Evolutionary conservation across 352 stramenopile genomes (phyloP).

Genomic region (Phytopythium helicoides): DNA sequence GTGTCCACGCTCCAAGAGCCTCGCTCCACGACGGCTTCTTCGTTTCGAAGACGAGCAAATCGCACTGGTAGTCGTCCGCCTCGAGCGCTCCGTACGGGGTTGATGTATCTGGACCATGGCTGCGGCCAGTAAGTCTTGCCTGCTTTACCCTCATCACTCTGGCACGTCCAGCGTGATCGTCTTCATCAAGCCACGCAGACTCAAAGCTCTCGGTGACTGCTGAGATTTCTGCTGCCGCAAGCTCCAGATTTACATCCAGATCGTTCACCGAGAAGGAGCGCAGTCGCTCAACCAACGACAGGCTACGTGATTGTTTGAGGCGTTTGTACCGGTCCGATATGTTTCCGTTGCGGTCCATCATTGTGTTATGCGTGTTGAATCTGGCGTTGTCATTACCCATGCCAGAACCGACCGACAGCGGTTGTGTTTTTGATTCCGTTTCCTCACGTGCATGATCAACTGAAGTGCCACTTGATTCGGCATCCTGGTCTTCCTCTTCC

Average conservation of each 20-base stretch:
- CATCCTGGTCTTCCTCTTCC: background rate
- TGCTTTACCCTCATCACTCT: conserved; percentile 41
- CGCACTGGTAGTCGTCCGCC: conserved; percentile 69
- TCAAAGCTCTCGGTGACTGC: conserved; percentile 15
- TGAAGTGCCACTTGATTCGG: background rate
- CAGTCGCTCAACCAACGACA: conserved; percentile 56
- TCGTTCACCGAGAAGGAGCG: conserved; percentile 59
- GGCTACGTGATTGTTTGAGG: conserved; percentile 37
- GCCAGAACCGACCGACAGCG: conserved; percentile 16
- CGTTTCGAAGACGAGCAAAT: conserved; percentile 82
- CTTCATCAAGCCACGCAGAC: conserved; percentile 44
- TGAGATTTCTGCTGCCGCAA: conserved; percentile 6
- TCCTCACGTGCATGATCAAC: background rate
- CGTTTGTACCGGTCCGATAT: conserved; percentile 64
- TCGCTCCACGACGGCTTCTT: conserved; percentile 86
- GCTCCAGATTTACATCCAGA: conserved; percentile 42
- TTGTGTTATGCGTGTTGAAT: conserved; percentile 49
- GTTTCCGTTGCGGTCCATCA: conserved; percentile 44
- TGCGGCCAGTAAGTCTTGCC: conserved; percentile 10
- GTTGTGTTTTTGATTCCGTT: background rate
- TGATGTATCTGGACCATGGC: conserved; percentile 7
- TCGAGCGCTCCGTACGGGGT: conserved; percentile 66
- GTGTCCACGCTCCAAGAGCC: conserved; percentile 76
- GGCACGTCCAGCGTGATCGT: conserved; percentile 37
- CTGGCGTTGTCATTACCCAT: conserved; percentile 41